Base-by-base conservation (phyloP, 192 early-diverging fungal genomes). In the Coemansia brasiliensis region DNA sequence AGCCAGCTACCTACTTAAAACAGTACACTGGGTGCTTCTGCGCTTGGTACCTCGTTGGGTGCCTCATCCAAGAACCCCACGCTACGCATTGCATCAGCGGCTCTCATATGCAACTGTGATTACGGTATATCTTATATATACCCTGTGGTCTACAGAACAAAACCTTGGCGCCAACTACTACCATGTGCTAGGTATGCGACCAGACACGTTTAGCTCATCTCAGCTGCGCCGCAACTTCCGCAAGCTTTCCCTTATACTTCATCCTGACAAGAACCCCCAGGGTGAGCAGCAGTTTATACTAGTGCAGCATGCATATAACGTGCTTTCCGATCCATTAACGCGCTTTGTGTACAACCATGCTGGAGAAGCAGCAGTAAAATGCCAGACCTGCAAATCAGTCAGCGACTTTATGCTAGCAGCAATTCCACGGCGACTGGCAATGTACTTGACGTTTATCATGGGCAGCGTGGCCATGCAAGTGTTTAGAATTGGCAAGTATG, bases 331-430 rank as follows among this genome's bases (percentile, higher is more conserved):
- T 61, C 69, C 79, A 7, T 65, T 88, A 37, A 79, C 83, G 55
- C 70, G 86, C 38, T 79, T 83, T 41, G 81, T 85, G 16, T 92
- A 92, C 60, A 86, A 92, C 61, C 86, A 85, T 82, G 86, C 58
- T 83, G 88, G 51, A 75, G 83, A 50, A 67, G 80, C 55, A 61
- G 81, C 53, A 62, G 79, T 35, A 81, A 86, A 42, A 84, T 94
- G 82, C 83, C 84, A 60, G 86, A 27, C 67, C 4, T 67, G 63
- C 57, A 56, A 42, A 24, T 54, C 67, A 4, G 92, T 50, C 85
- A 90, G 56, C 89, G 98, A 77, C 82, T 99, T 45, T 93, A 97
- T 86, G 87, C 85, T 39, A 86, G 91, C 59, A 69, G 59, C 69
- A 8, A 56, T 78, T 29, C 74, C 74, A 17, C 45, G 51, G 6